A percentile compares a stretch with the other conserved stretches of the same genome.
Conservation (phyloP, 2,329 filamentous ascomycete genomes). For the Laburnicola sp. region DNA sequence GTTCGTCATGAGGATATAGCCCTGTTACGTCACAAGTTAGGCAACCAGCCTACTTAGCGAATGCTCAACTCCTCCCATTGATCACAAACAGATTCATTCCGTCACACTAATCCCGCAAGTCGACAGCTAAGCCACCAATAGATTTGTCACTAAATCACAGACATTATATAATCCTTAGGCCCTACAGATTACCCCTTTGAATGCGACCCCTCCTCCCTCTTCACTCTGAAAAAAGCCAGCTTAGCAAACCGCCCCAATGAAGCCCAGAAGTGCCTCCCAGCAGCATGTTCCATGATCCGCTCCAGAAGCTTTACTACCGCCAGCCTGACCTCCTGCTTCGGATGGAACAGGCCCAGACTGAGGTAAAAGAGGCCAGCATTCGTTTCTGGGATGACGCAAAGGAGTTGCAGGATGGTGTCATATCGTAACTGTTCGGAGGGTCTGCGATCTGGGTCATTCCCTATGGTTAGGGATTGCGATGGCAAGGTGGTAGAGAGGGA, state of each 20-base stretch:
- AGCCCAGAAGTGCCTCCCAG: conserved; percentile 90
- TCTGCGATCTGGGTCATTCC: conserved; percentile 29
- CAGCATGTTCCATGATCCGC: conserved; percentile 81
- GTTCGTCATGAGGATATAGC: too few relatives aligned
- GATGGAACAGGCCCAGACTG: conserved; percentile 88
- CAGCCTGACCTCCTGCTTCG: conserved; percentile 75
- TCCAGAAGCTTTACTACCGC: conserved; percentile 79
- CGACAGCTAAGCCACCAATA: too few relatives aligned
- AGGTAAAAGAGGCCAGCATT: conserved; percentile 90
- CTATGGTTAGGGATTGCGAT: conserved; percentile 27
- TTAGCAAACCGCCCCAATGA: conserved; percentile 85
- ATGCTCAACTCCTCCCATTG: too few relatives aligned
- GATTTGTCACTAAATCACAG: too few relatives aligned
- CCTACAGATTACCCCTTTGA: too few relatives aligned
- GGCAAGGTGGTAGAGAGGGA: conserved; percentile 17
- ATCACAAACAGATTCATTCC: too few relatives aligned
- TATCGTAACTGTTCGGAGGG: conserved; percentile 38
- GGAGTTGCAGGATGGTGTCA: conserved; percentile 59
- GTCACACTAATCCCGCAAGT: too few relatives aligned
- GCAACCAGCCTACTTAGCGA: too few relatives aligned
- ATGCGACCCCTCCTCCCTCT: conserved; percentile 57
- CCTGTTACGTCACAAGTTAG: too few relatives aligned
- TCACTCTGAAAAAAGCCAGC: conserved; percentile 78
- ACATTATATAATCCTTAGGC: too few relatives aligned
- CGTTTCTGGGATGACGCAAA: conserved; percentile 80